These are phyloP conservation scores for Schizophyllum amplum DNA, from an alignment of 1,284 basidiomycete genomes.

Conservation along the genomic window DNA sequence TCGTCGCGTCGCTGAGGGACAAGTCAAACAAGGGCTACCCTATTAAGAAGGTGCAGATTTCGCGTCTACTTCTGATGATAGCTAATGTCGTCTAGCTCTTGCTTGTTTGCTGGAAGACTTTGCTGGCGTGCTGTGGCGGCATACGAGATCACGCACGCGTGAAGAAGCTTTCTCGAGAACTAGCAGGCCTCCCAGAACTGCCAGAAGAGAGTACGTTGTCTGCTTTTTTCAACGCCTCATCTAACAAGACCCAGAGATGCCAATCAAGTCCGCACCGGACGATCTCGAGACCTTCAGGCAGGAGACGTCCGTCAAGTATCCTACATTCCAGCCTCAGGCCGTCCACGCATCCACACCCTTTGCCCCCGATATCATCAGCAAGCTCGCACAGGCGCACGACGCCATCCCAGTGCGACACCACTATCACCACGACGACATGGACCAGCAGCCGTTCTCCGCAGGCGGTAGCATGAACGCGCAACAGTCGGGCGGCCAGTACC, in stretches of 20 bases:
- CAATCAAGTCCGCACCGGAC: slow-evolving; percentile 78
- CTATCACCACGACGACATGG: slow-evolving; percentile 76
- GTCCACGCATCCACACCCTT: slow-evolving; percentile 22
- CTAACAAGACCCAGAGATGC: slow-evolving; percentile 26
- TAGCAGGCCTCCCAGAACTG: slow-evolving; percentile 59
- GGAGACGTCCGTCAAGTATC: slow-evolving; percentile 91
- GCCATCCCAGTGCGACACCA: slow-evolving; percentile 90
- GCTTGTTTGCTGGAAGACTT: slow-evolving; percentile 93
- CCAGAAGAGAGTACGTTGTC: slow-evolving; percentile 50
- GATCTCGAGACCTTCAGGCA: slow-evolving; percentile 84
- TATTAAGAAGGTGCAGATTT: slow-evolving; percentile 76
- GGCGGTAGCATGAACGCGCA: slow-evolving; percentile 37
- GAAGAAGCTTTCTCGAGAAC: slow-evolving; percentile 80
- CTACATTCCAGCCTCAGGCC: slow-evolving; percentile 71
- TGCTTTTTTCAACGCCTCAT: slow-evolving; percentile 5
- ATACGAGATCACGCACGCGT: slow-evolving; percentile 79
- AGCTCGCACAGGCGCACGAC: slow-evolving; percentile 84
- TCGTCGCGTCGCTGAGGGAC: slow-evolving; percentile 86
- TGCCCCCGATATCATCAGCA: slow-evolving; percentile 27
- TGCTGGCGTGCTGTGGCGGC: slow-evolving; percentile 90
- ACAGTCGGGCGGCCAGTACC: slow-evolving; percentile 35
- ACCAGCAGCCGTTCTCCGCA: slow-evolving; percentile 31
- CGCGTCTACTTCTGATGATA: background rate
- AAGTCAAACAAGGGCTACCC: slow-evolving; percentile 94
- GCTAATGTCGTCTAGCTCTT: slow-evolving; percentile 54